phyloP scores from a whole-genome alignment of 345 rosid species.

The Firmiana major region DNA sequence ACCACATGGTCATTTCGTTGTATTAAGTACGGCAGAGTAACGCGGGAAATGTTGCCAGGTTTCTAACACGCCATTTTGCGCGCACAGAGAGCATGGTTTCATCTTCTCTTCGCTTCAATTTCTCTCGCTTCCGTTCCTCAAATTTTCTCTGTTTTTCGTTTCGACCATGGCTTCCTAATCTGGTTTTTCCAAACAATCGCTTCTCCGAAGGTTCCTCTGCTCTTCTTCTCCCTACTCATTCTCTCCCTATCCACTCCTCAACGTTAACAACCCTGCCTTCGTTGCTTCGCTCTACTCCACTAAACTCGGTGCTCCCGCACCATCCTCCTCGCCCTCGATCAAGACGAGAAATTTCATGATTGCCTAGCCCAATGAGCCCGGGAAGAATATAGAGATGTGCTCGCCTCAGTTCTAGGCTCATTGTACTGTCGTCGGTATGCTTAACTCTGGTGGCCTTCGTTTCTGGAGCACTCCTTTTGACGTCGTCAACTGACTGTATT shows the following conservation, averaged over 20 bases:
- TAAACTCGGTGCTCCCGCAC: conserved; percentile 24
- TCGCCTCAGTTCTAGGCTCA: conserved; percentile 88
- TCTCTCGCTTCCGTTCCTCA: conserved; percentile 2
- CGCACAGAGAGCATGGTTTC: too few relatives aligned
- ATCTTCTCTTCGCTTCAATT: too few relatives aligned
- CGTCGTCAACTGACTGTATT: conserved; percentile 68
- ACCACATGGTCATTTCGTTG: not conserved
- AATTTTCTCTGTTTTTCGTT: not conserved
- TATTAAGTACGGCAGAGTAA: not conserved
- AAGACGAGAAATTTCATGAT: conserved; percentile 29
- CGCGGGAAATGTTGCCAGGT: conserved; percentile 21
- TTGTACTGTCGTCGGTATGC: conserved; percentile 79
- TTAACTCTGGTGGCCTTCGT: conserved; percentile 94
- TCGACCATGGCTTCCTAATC: conserved; percentile 41
- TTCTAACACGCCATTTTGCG: conserved; percentile 11
- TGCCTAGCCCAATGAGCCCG: conserved; percentile 65
- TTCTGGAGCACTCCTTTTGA: conserved; percentile 97
- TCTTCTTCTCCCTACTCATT: too few relatives aligned
- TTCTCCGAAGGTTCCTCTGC: conserved; percentile 72
- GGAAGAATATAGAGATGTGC: conserved; percentile 74
- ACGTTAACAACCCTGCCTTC: conserved; percentile 22
- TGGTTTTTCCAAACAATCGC: conserved; percentile 41
- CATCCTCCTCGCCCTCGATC: conserved; percentile 16
- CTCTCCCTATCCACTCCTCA: conserved; percentile 31
- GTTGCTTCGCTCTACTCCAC: conserved; percentile 16